Evolutionary conservation across 345 rosid genomes (phyloP).

Genomic region (Corchorus capsularis): DNA sequence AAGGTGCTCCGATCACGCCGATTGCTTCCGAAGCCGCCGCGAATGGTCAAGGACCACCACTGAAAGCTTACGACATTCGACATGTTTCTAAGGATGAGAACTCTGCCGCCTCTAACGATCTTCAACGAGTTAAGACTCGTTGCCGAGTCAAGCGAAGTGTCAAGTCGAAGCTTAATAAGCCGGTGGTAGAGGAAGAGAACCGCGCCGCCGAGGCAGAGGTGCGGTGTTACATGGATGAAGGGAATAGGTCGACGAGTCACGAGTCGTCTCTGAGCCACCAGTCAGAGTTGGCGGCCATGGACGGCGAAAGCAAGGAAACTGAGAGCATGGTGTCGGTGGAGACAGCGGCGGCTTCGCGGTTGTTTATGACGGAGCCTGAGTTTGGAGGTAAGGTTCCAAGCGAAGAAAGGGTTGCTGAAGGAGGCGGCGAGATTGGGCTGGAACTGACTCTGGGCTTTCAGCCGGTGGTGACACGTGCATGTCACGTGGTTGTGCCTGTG

Average conservation of each 20-base stretch:
- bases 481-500: conserved; percentile 51
- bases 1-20: conserved; percentile 78
- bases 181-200: background rate
- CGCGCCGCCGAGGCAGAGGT: background rate
- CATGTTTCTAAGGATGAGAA: conserved; percentile 84
- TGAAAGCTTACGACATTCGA: conserved; percentile 77
- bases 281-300: conserved; percentile 63
- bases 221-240: conserved; percentile 26
- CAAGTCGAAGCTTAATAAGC: conserved; percentile 35
- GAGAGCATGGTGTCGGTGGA: conserved; percentile 72
- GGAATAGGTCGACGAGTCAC: conserved; percentile 70
- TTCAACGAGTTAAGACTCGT: conserved; percentile 44
- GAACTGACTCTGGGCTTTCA: conserved; percentile 58
- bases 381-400: conserved; percentile 2
- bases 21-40: conserved; percentile 71
- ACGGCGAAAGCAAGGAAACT: conserved; percentile 64
- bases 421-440: conserved; percentile 35
- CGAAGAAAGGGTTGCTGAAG: conserved; percentile 17
- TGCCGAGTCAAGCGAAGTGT: conserved; percentile 49
- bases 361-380: conserved; percentile 40
- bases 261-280: conserved; percentile 91
- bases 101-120: conserved; percentile 44
- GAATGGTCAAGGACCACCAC: conserved; percentile 70
- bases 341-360: conserved; percentile 40
- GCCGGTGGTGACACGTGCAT: conserved; percentile 41